These are phyloP conservation scores for Ophiosphaerella korrae DNA, from an alignment of 2,329 filamentous ascomycete species.

Conservation along the genomic window DNA sequence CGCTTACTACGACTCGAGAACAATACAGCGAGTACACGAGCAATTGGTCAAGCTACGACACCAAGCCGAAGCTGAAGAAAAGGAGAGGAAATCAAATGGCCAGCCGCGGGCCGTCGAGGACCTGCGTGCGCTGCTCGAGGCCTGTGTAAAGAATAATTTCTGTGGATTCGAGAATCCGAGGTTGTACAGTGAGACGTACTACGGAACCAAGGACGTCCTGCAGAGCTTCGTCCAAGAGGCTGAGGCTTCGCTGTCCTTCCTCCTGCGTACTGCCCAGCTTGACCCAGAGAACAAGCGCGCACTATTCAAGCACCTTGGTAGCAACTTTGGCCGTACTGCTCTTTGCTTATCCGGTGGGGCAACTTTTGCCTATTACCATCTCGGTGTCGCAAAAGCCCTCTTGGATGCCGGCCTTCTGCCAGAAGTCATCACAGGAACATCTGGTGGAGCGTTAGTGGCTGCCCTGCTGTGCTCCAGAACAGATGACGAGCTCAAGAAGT, in stretches of 20 bases:
- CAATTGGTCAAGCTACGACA: constrained; percentile 71
- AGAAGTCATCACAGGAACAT: constrained; percentile 95
- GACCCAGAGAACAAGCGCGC: constrained; percentile 73
- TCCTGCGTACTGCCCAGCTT: constrained; percentile 71
- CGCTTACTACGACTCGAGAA: constrained; percentile 86
- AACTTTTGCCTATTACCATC: constrained; percentile 95
- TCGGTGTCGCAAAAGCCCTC: constrained; percentile 87
- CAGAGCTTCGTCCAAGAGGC: constrained; percentile 90
- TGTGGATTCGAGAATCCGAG: constrained; percentile 91
- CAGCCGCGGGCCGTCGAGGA: constrained; percentile 68
- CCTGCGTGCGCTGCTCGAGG: constrained; percentile 77
- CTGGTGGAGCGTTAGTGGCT: constrained; percentile 88
- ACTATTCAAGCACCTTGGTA: constrained; percentile 85
- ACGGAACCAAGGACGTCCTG: constrained; percentile 92
- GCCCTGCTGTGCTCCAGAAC: constrained; percentile 87
- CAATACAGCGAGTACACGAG: constrained; percentile 74
- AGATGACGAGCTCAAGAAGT: constrained; percentile 82
- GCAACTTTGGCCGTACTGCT: constrained; percentile 90
- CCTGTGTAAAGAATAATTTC: constrained; percentile 97
- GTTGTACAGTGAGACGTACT: constrained; percentile 97
- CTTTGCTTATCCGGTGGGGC: constrained; percentile 92
- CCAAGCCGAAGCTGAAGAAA: constrained; percentile 62
- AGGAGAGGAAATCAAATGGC: constrained; percentile 29
- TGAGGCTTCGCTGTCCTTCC: constrained; percentile 68
- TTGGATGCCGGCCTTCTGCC: constrained; percentile 85